Evolutionary conservation across 805 yeast genomes (phyloP), one percentile per base, ranked within the genome.

Genomic region (Metschnikowia hibisci): DNA sequence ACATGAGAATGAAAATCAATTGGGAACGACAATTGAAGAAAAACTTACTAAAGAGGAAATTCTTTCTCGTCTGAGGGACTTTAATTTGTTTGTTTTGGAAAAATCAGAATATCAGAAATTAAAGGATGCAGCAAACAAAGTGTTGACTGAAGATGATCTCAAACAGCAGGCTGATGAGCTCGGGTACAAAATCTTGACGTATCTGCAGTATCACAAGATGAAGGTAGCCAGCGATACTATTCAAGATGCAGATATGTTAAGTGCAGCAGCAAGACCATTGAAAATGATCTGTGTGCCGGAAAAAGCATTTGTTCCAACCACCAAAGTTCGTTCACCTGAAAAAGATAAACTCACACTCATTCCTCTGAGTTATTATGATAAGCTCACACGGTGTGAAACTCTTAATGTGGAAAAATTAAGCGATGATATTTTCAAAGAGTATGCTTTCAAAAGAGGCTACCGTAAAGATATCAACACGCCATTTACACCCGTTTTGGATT

Each of bases 281-380:
- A 82, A 81, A 3, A 53, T 75, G 38, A 55, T 83, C 51, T 70
- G 79, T 39, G 69, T 85, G 32, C 86, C 91, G 1, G 71, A 69
- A 39, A 58, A 71, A n/a, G 68, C 81, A 2, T 82, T 76, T 51
- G 67, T 84, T 47, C 80, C 86, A 1, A 82, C 89, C 0, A 79
- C 84, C 1, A 74, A 74, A 29, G 74, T 77, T 7, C 69, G 75
- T 50, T 62, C 62, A 4, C 79, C 85, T 4, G 86, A 82, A 50
- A 60, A 71, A 10, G 61, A 67, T 4, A 76, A 77, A 47, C 81
- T 82, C 27, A 82, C 81, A 45, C 80, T 82, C 8, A 57, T 84
- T 27, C 89, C 91, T 5, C 66, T 74, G 5, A 71, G 81, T 2
- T 83, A 83, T 57, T 84, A 81, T 61, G 75, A 76, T 49, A 78